Base-by-base conservation (phyloP, 768 basidiomycete species). In the Tylopilus sp. region DNA sequence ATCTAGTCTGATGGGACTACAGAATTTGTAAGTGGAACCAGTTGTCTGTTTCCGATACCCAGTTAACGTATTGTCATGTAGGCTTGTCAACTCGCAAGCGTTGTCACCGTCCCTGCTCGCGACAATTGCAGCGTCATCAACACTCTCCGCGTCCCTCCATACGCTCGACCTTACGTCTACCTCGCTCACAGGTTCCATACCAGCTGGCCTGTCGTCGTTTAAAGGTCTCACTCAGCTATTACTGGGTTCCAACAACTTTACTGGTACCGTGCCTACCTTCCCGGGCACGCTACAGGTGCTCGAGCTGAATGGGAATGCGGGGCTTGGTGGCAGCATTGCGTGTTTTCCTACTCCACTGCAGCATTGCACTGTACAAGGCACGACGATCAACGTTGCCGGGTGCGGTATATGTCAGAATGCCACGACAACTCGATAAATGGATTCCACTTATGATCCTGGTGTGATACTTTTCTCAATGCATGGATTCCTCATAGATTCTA, bases 111-210 rank as follows among this genome's bases (percentile, higher is more conserved):
- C 71, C 19, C 63, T 70, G 2, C 65, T 77, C 11, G 54, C 69
- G 6, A 50, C 62, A 1, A 49, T 77, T 1, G 57, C 66, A 26
- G 58, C 61, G 1, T 76, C 74, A 26, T 57, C 62, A 7, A 61
- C 69, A 14, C 62, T 76, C 3, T 63, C 63, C 9, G 47, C 61
- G 0, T 74, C 73, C 14, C 48, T 77, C 28, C 67, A 65, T 22
- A 67, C 69, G 3, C 66, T 77, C 17, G 74, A 77, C 28, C 64
- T 77, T 22, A 73, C 74, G 11, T 69, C 71, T 3, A 76, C 73
- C 2, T 72, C 68, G 7, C 66, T 77, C n/a, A 65, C 70, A 2
- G 71, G 71, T n/a, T 50, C 64, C 38, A 72, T 77, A 33, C 73
- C 76, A 2, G 48, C 58, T 8, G 36, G 62, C 6, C 49, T 78